phyloP scores from a whole-genome alignment of 2,329 filamentous ascomycete species.

The Huntiella bhutanensis region DNA sequence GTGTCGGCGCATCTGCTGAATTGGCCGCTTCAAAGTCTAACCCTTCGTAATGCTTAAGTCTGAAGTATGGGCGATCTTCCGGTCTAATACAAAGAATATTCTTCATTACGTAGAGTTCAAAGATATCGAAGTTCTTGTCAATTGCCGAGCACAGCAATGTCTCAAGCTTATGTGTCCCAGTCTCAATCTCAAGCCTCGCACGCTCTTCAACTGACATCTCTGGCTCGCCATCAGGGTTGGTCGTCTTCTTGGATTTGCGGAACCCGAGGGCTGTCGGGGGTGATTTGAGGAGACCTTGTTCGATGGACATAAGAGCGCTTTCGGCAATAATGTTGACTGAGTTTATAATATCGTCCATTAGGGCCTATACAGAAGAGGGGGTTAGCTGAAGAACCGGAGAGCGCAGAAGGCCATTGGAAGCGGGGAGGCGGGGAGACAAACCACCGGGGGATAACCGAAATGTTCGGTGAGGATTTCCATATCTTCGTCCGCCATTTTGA shows the following conservation, averaged over 20 bases:
- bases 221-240: slow-evolving; percentile 13
- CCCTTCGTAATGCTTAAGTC: slow-evolving; percentile 68
- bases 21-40: slow-evolving; percentile 25
- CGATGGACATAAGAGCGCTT: slow-evolving; percentile 71
- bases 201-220: slow-evolving; percentile 19
- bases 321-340: slow-evolving; percentile 86
- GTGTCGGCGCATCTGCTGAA: slow-evolving; percentile 25
- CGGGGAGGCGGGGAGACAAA: neutral
- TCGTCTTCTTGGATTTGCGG: slow-evolving; percentile 23
- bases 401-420: slow-evolving; percentile 1
- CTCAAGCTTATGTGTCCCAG: slow-evolving; percentile 70
- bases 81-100: slow-evolving; percentile 58
- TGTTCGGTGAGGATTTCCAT: slow-evolving; percentile 77
- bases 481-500: slow-evolving; percentile 20
- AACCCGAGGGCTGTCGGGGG: slow-evolving; percentile 71
- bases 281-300: slow-evolving; percentile 58
- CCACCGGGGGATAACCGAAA: slow-evolving; percentile 75
- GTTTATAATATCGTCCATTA: slow-evolving; percentile 97
- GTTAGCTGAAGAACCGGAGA: neutral
- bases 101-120: slow-evolving; percentile 76
- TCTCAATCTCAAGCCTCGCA: slow-evolving; percentile 54
- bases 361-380: slow-evolving; percentile 35
- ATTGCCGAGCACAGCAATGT: slow-evolving; percentile 64
- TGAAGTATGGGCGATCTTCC: slow-evolving; percentile 59
- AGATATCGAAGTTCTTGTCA: slow-evolving; percentile 69